Evolutionary conservation across 2,329 filamentous ascomycete species (phyloP), one percentile per base, ranked within the genome.

Genomic region (Hortaea werneckii): DNA sequence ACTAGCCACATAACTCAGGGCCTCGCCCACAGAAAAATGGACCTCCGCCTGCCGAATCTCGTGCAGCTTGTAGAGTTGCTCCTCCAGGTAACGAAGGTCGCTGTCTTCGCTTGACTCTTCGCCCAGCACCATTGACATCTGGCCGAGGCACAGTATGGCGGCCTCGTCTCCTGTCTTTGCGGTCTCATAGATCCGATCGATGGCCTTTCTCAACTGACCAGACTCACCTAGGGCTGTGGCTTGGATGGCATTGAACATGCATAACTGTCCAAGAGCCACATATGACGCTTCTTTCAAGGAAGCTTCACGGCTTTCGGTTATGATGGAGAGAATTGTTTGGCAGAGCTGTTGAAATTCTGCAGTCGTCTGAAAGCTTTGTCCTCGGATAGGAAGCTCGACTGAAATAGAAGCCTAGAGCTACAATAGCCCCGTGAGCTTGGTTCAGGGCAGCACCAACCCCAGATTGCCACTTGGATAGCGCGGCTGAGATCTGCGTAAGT

Each of bases 21-120:
- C 87, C 62, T 95, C 89, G 10, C 92, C 92, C 28, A 94, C 80
- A 0, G 87, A 79, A 61, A 98, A 95, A 51, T 95, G 90, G 1
- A 89, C 77, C 62, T 96, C 90, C 0, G 85, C 79, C 55, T 88
- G 83, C 54, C 86, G 86, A 38, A 92, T 79, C 60, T 95, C 88
- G 56, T 94, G 84, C 3, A 96, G 71, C 7, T 75, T 75, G 60
- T 89, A 85, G 0, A 96, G 69, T 28, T 78, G 79, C 8, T 79
- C 73, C 9, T 87, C 66, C 5, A 94, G 76, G 7, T 73, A 67
- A 1, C 67, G 67, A 1, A 85, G 63, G 1, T 64, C 56, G 28
- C 57, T 49, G 5, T 59, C 59, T 12, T 62, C 57, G 2, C 63
- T 57, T 1, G 66, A 60, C 37, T 71, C 64, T 30, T 75, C 69